These are phyloP conservation scores for Kwoniella dendrophila DNA, from an alignment of 768 basidiomycete genomes.

Conservation along the genomic window DNA sequence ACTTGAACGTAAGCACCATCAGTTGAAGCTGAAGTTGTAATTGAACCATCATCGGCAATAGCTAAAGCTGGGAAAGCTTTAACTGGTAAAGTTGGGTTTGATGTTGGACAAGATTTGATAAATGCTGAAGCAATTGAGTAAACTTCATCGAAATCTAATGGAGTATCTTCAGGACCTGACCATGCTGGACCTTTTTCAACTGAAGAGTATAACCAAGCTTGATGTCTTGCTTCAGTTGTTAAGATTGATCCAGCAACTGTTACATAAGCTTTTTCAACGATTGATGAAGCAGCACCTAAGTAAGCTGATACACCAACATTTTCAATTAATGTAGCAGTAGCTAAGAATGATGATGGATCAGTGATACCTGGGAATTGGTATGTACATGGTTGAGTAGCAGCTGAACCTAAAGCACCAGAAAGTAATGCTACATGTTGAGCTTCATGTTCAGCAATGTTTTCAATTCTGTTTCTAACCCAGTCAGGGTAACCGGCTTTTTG, in stretches of 20 bases:
- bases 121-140: conserved; percentile 61
- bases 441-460: conserved; percentile 65
- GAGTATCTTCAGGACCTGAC: conserved; percentile 66
- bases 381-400: conserved; percentile 63
- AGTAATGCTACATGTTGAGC: conserved; percentile 64
- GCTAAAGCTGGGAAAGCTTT: conserved; percentile 63
- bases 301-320: conserved; percentile 65
- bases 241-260: conserved; percentile 66
- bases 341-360: conserved; percentile 61
- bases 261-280: conserved; percentile 57
- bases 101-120: conserved; percentile 63
- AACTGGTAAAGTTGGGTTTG: conserved; percentile 63
- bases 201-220: conserved; percentile 65
- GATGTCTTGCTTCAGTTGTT: conserved; percentile 66
- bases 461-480: conserved; percentile 59
- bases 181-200: conserved; percentile 62
- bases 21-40: conserved; percentile 50
- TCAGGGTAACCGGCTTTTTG: conserved; percentile 56
- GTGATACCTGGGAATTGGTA: conserved; percentile 64
- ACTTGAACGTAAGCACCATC: conserved; percentile 58
- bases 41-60: conserved; percentile 40
- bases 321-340: conserved; percentile 63
- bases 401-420: conserved; percentile 59
- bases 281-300: conserved; percentile 62
- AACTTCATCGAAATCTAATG: conserved; percentile 59